These are phyloP conservation scores for Brassica hybrid DNA, from an alignment of 441 rosid genomes.

Conservation along the genomic window DNA sequence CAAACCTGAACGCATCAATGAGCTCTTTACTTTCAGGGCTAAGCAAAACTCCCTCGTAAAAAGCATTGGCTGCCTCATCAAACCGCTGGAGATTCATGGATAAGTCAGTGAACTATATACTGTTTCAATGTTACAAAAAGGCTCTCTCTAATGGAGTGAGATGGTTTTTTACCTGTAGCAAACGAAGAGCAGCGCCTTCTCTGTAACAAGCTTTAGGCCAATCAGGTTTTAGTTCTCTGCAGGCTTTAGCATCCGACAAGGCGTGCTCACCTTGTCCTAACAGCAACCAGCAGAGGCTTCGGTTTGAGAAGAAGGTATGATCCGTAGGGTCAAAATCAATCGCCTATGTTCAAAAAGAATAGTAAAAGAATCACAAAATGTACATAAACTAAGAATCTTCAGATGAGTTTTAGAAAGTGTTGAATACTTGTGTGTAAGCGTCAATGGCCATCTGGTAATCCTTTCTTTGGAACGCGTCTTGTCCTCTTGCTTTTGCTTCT, in stretches of 20 bases:
- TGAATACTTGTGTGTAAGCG: conserved; percentile 81
- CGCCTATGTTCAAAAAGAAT: conserved; percentile 57
- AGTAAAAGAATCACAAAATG: not conserved
- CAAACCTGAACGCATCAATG: conserved; percentile 75
- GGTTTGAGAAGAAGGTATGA: conserved; percentile 78
- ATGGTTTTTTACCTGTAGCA: conserved; percentile 62
- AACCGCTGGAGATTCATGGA: conserved; percentile 59
- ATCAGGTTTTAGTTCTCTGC: conserved; percentile 72
- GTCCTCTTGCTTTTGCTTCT: conserved; percentile 94
- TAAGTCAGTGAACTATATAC: conserved; percentile 10
- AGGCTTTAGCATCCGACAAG: conserved; percentile 76
- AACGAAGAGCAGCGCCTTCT: conserved; percentile 90
- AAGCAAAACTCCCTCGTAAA: conserved; percentile 84
- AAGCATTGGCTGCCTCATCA: conserved; percentile 93
- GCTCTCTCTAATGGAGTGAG: not conserved
- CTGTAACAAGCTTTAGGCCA: conserved; percentile 94
- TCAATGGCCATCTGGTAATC: conserved; percentile 72
- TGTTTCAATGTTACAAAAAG: not conserved
- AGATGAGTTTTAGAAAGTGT: conserved; percentile 32
- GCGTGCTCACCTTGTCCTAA: conserved; percentile 82
- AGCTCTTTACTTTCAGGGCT: conserved; percentile 88
- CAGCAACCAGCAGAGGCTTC: conserved; percentile 93
- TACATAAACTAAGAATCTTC: not conserved
- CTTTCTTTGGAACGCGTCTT: conserved; percentile 77
- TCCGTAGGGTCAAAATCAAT: conserved; percentile 83